Conservation (phyloP, 768 basidiomycete genomes). For the Lentinus brumalis region DNA sequence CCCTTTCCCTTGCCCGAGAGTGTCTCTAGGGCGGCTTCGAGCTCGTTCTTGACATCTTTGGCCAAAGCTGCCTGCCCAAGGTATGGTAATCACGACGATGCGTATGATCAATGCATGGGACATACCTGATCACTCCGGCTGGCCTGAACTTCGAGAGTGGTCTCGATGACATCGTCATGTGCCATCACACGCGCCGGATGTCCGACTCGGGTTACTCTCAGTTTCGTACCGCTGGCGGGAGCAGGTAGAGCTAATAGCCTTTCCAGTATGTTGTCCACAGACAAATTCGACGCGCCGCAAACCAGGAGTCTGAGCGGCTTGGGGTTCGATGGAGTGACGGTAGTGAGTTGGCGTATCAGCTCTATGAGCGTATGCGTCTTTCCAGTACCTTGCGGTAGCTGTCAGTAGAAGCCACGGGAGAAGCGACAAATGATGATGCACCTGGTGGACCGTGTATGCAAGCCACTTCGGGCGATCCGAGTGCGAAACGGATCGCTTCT, state of each 20-base stretch:
- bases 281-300: conserved; percentile 92
- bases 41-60: conserved; percentile 86
- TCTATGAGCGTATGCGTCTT: conserved; percentile 97
- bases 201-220: conserved; percentile 85
- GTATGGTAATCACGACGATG: not conserved
- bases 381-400: conserved; percentile 63
- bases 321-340: conserved; percentile 45
- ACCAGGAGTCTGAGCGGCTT: conserved; percentile 71
- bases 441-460: conserved; percentile 99
- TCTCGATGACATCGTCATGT: conserved; percentile 61
- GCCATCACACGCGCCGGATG: conserved; percentile 94
- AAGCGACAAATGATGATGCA: conserved; percentile 20
- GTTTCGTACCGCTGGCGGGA: conserved; percentile 46
- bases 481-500: conserved; percentile 79
- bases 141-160: conserved; percentile 75
- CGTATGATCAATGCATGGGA: not conserved
- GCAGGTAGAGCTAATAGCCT: conserved; percentile 69
- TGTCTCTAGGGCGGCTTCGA: conserved; percentile 65
- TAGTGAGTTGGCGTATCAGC: conserved; percentile 81
- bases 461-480: conserved; percentile 79
- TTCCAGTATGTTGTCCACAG: conserved; percentile 94
- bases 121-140: conserved; percentile 68
- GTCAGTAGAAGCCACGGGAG: not conserved
- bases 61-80: conserved; percentile 71
- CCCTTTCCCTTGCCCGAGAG: conserved; percentile 77